These are phyloP conservation scores for Ilex aquifolium DNA, from an alignment of 257 asterid species.

Conservation along the genomic window DNA sequence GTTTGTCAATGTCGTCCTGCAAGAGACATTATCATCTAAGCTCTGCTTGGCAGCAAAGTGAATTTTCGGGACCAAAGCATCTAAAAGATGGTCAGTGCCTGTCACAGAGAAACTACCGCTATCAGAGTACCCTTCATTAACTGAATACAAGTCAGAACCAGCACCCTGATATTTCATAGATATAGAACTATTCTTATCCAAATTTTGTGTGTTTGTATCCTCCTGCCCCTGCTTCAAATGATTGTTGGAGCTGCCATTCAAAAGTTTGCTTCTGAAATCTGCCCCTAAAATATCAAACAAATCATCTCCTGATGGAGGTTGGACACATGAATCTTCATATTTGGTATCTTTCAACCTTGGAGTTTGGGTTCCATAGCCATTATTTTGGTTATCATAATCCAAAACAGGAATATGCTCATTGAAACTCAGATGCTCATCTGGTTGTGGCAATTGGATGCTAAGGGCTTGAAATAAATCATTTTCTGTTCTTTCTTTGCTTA, in stretches of 20 bases:
- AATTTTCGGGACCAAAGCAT: conserved; percentile 55
- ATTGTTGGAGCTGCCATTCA: conserved; percentile 43
- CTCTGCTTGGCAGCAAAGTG: conserved; percentile 23
- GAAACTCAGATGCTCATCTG: conserved; percentile 13
- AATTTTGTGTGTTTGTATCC: conserved; percentile 18
- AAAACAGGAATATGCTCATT: conserved; percentile 28
- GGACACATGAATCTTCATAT: conserved; percentile 29
- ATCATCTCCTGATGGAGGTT: conserved; percentile 56
- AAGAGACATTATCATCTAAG: conserved; percentile 50
- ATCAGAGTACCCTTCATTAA: conserved; percentile 43
- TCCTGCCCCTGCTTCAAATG: conserved; percentile 23
- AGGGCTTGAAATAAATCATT: conserved; percentile 29
- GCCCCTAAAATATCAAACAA: conserved; percentile 80
- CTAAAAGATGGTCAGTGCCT: conserved; percentile 61
- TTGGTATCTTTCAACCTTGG: conserved; percentile 11
- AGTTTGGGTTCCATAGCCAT: conserved; percentile 22
- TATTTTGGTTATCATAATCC: conserved; percentile 25
- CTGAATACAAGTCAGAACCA: conserved; percentile 28
- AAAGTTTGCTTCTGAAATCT: conserved; percentile 58
- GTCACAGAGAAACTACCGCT: conserved; percentile 37
- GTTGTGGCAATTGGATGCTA: conserved; percentile 20
- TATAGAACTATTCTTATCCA: conserved; percentile 22
- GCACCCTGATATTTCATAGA: conserved; percentile 27
- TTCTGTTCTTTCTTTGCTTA: conserved; percentile 17
- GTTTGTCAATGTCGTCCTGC: conserved; percentile 46